phyloP scores from a whole-genome alignment of 208 protist species.

The Acanthamoeba triangularis region DNA sequence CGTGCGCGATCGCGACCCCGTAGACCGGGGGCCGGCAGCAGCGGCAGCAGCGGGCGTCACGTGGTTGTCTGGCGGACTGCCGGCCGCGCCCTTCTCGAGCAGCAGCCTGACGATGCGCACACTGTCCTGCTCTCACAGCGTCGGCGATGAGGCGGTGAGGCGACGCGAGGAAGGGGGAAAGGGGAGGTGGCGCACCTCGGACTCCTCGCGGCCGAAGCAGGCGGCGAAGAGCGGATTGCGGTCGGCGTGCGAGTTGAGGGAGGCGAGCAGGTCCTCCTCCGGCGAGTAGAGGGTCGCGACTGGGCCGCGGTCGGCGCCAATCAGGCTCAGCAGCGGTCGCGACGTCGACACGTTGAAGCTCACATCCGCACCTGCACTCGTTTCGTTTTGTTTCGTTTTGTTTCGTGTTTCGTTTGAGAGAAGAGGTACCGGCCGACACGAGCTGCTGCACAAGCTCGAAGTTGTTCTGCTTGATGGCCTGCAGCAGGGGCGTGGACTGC shows the following conservation, averaged over 20 bases:
- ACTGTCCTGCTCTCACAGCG: background rate
- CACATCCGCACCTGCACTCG: background rate
- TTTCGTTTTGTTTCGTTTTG: too few species aligned
- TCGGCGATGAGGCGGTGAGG: background rate
- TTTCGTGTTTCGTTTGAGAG: too few species aligned
- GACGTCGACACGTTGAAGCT: background rate
- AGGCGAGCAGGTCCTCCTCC: background rate
- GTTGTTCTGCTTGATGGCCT: conserved; percentile 37
- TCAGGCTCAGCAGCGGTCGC: background rate
- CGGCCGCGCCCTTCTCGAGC: background rate
- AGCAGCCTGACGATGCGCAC: background rate
- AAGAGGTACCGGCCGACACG: background rate
- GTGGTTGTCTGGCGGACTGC: background rate
- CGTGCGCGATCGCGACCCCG: background rate
- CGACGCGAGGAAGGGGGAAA: too few species aligned
- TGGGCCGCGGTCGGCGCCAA: background rate
- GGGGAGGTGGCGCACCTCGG: background rate
- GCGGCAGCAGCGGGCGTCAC: too few species aligned
- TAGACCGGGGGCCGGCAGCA: background rate
- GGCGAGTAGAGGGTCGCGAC: background rate
- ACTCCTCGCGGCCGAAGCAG: background rate
- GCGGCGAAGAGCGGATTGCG: background rate
- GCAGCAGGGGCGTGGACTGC: background rate
- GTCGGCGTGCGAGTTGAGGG: conserved; percentile 1
- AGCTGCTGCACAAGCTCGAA: background rate